Evolutionary conservation across 1,139 yeast species (phyloP).

Genomic region (Wickerhamomyces sp.): DNA sequence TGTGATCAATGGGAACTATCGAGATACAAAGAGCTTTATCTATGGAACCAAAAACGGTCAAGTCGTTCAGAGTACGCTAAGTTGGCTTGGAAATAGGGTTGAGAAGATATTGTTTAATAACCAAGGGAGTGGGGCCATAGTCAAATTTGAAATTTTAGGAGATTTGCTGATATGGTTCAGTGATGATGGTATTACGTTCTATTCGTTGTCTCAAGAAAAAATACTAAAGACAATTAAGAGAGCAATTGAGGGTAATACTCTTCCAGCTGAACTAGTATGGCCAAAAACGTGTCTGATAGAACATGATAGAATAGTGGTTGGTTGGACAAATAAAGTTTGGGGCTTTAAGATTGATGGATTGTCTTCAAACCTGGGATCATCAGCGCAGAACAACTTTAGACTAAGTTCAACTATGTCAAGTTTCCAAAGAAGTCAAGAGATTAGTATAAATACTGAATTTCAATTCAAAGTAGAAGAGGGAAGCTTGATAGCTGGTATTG

Average conservation of each 20-base stretch:
- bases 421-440: constrained; percentile 47
- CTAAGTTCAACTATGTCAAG: constrained; percentile 70
- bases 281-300: constrained; percentile 73
- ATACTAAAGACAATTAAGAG: constrained; percentile 47
- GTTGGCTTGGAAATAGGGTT: constrained; percentile 80
- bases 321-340: constrained; percentile 86
- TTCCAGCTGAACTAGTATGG: constrained; percentile 79
- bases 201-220: constrained; percentile 42
- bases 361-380: constrained; percentile 5
- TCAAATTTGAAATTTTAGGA: constrained; percentile 55
- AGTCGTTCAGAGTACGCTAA: constrained; percentile 65
- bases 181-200: constrained; percentile 68
- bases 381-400: constrained; percentile 19
- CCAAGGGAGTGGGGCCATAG: constrained; percentile 66
- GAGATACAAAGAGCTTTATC: constrained; percentile 55
- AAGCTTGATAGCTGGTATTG: constrained; percentile 70
- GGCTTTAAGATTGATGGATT: constrained; percentile 45
- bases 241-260: constrained; percentile 45
- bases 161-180: constrained; percentile 80
- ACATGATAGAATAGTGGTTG: constrained; percentile 62
- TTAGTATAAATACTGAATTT: constrained; percentile 51
- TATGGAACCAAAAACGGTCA: constrained; percentile 93
- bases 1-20: constrained; percentile 68
- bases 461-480: constrained; percentile 43
- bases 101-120: constrained; percentile 52